These are phyloP conservation scores for Guadua angustifolia DNA, from an alignment of 176 grass and related monocot genomes.

Conservation along the genomic window DNA sequence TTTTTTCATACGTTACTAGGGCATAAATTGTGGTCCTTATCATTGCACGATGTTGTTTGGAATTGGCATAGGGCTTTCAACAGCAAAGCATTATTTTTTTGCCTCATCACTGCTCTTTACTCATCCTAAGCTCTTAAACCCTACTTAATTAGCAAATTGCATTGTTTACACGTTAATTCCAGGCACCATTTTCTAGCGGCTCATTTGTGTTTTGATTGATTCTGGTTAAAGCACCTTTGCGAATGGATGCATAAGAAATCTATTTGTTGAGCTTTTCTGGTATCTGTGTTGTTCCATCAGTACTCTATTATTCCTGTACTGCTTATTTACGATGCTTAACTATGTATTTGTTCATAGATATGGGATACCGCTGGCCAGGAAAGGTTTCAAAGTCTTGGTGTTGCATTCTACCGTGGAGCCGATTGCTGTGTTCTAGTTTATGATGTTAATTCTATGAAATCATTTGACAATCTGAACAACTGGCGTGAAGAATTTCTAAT, in stretches of 20 bases:
- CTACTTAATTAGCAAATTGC: background rate
- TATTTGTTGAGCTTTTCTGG: constrained; percentile 4
- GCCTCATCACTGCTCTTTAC: background rate
- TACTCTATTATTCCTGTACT: background rate
- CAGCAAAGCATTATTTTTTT: background rate
- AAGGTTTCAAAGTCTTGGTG: constrained; percentile 89
- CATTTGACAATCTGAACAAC: constrained; percentile 85
- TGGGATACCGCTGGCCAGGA: constrained; percentile 94
- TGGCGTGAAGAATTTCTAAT: constrained; percentile 91
- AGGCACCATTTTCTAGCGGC: background rate
- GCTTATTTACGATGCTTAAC: constrained; percentile 18
- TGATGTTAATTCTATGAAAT: constrained; percentile 85
- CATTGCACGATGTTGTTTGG: background rate
- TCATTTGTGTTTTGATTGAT: background rate
- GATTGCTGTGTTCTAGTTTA: constrained; percentile 91
- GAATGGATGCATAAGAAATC: background rate
- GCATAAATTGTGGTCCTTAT: background rate
- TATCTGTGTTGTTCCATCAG: background rate
- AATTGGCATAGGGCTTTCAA: background rate
- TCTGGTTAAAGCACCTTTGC: background rate
- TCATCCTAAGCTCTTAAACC: background rate
- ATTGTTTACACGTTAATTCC: background rate
- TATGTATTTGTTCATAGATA: constrained; percentile 55
- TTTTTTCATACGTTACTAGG: background rate
- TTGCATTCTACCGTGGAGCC: constrained; percentile 89